Evolutionary conservation across 1,284 basidiomycete species (phyloP).

Genomic region (Retiboletus flavoniger): DNA sequence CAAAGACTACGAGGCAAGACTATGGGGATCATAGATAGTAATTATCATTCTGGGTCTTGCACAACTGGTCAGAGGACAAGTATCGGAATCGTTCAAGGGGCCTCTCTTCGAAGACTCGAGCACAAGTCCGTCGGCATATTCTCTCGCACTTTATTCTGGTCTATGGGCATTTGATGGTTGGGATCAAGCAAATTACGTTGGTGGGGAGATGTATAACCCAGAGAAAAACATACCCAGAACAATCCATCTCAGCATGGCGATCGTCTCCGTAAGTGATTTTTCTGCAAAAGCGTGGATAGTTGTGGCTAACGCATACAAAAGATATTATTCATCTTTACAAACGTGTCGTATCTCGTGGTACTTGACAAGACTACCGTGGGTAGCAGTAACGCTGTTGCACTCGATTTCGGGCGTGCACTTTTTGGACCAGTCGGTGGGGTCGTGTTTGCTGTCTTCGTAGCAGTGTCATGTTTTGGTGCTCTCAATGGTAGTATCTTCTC

Average conservation of each 20-base stretch:
- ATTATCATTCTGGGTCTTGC: slow-evolving; percentile 74
- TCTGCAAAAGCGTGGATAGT: neutral
- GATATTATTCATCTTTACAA: slow-evolving; percentile 78
- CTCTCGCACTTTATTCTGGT: slow-evolving; percentile 92
- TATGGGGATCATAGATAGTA: slow-evolving; percentile 47
- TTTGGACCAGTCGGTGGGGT: slow-evolving; percentile 86
- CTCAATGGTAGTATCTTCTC: slow-evolving; percentile 61
- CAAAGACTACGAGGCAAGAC: neutral
- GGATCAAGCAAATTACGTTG: slow-evolving; percentile 89
- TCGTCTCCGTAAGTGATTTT: slow-evolving; percentile 58
- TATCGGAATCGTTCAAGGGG: slow-evolving; percentile 60
- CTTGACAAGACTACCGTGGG: slow-evolving; percentile 77
- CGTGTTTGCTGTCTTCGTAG: slow-evolving; percentile 87
- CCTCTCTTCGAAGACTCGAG: slow-evolving; percentile 77
- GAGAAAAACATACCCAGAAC: slow-evolving; percentile 86
- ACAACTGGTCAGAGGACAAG: slow-evolving; percentile 67
- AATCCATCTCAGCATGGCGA: slow-evolving; percentile 84
- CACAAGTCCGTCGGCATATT: slow-evolving; percentile 79
- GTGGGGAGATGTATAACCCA: slow-evolving; percentile 86
- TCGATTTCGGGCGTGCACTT: slow-evolving; percentile 88
- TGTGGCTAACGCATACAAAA: slow-evolving; percentile 26
- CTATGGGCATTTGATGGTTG: slow-evolving; percentile 97
- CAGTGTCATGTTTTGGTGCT: slow-evolving; percentile 92
- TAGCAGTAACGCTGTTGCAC: slow-evolving; percentile 88
- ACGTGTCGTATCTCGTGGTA: slow-evolving; percentile 91